A percentile compares a stretch with the other conserved stretches of the same genome.
Conservation (phyloP, 2,329 filamentous ascomycete species). For the Apiospora aurea region DNA sequence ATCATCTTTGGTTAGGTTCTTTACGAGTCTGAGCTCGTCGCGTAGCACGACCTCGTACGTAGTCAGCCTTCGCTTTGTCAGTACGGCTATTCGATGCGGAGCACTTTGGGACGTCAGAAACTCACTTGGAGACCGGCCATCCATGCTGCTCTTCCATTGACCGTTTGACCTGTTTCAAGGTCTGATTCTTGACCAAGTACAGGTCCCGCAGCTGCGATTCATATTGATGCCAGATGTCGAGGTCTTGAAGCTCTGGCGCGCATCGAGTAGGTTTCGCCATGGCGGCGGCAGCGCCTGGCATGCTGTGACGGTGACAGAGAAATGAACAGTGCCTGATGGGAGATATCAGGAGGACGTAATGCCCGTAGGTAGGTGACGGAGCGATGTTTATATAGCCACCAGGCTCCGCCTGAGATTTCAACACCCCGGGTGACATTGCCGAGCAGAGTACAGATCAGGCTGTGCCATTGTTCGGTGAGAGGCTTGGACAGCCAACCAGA, state of each 20-base stretch:
- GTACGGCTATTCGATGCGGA: background rate
- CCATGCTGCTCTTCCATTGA: background rate
- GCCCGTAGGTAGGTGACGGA: background rate
- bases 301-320: no score
- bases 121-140: constrained; percentile 12
- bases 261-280: background rate
- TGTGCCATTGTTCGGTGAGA: background rate
- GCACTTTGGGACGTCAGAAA: no score
- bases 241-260: background rate
- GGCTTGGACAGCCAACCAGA: background rate
- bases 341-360: background rate
- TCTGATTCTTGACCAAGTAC: background rate
- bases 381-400: background rate
- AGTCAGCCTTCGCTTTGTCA: background rate
- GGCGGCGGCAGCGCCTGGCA: background rate
- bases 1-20: background rate
- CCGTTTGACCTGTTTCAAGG: background rate
- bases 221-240: background rate
- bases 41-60: constrained; percentile 13
- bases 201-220: background rate
- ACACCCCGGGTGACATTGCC: background rate
- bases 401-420: background rate
- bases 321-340: background rate
- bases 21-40: background rate
- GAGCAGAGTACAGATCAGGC: background rate